phyloP scores from a whole-genome alignment of 331 rosid species.

The Spiraea crenata region DNA sequence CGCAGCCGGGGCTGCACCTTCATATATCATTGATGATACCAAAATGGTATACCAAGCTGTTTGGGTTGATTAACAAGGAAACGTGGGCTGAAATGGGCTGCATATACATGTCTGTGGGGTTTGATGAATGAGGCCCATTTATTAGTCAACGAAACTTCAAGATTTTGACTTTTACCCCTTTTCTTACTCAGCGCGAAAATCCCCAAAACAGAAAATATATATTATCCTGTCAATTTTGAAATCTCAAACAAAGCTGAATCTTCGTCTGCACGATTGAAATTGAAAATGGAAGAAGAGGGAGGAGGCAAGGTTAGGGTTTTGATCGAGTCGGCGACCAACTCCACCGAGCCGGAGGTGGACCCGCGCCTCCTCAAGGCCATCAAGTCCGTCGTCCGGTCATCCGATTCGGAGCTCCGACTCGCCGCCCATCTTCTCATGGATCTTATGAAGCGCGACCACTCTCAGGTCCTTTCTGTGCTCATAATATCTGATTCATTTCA shows the following conservation, averaged over 20 bases:
- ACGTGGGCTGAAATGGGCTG: no score
- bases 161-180: not conserved
- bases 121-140: no score
- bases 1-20: no score
- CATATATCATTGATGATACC: no score
- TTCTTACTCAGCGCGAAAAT: conserved; percentile 8
- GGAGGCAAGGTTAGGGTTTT: conserved; percentile 51
- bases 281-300: conserved; percentile 36
- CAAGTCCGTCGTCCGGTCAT: conserved; percentile 62
- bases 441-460: conserved; percentile 84
- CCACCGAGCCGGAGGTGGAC: conserved; percentile 66
- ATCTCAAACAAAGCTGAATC: not conserved
- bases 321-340: conserved; percentile 68
- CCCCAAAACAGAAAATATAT: not conserved
- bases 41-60: no score
- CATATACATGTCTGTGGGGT: no score
- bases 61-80: no score
- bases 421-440: conserved; percentile 69
- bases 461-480: conserved; percentile 54
- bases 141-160: not conserved
- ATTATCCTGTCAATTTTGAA: not conserved
- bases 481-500: not conserved
- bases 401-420: conserved; percentile 74
- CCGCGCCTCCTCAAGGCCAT: conserved; percentile 87
- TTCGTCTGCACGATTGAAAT: conserved; percentile 1